Evolutionary conservation across 1,284 basidiomycete species (phyloP).

Genomic region (Apiotrichum gracile): DNA sequence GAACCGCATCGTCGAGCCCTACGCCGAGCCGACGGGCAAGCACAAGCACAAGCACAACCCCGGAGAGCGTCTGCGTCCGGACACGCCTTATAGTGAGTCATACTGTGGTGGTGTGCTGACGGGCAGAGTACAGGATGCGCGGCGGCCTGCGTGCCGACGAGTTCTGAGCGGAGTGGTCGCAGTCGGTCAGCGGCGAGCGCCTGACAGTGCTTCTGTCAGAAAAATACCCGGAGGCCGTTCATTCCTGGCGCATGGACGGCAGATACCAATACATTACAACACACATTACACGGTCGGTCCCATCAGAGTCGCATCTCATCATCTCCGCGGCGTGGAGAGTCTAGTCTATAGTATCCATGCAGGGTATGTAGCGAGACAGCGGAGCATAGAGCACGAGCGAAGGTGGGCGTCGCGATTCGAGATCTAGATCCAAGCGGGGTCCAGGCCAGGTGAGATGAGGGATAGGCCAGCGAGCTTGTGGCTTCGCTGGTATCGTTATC

Average conservation of each 20-base stretch:
- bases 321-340: background rate
- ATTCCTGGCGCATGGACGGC: too few relatives aligned
- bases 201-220: too few relatives aligned
- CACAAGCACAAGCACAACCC: conserved; percentile 7
- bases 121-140: conserved; percentile 28
- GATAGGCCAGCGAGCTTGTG: too few relatives aligned
- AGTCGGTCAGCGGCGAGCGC: too few relatives aligned
- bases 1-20: background rate
- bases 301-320: background rate
- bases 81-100: conserved; percentile 46
- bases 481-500: too few relatives aligned
- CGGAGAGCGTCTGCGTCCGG: conserved; percentile 36
- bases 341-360: conserved; percentile 4
- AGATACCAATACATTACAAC: too few relatives aligned
- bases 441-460: too few relatives aligned
- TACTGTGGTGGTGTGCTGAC: background rate
- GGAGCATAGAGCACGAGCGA: background rate
- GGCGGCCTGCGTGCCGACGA: conserved; percentile 43
- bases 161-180: conserved; percentile 28
- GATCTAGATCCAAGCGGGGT: too few relatives aligned
- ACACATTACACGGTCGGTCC: background rate
- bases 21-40: conserved; percentile 13
- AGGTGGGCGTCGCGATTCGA: too few relatives aligned
- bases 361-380: background rate
- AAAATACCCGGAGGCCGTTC: too few relatives aligned